Evolutionary conservation across 2,329 filamentous ascomycete species (phyloP).

Genomic region (Ceratocystis ficicola): DNA sequence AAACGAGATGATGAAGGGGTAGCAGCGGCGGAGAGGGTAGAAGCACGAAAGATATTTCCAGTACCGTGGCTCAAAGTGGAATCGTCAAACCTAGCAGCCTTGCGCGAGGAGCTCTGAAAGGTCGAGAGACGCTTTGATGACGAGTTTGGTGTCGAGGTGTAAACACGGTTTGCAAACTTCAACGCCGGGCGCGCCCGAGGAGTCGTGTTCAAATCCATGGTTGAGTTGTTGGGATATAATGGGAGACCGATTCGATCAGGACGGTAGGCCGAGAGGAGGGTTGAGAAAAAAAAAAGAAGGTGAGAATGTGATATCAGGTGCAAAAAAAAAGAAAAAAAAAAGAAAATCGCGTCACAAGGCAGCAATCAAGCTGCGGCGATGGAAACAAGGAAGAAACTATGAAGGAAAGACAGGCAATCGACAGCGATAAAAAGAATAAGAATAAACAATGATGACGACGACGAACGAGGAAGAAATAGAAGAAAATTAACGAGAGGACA

Average conservation of each 20-base stretch:
- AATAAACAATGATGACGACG: background rate
- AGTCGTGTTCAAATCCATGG: constrained; percentile 19
- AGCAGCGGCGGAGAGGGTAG: constrained; percentile 30
- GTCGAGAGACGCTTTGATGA: constrained; percentile 30
- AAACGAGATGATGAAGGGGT: constrained; percentile 31
- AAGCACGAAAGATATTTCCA: constrained; percentile 35
- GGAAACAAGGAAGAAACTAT: constrained; percentile 12
- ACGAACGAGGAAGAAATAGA: constrained; percentile 12
- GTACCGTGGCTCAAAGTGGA: constrained; percentile 30
- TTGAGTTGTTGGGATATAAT: background rate
- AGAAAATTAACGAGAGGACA: constrained; percentile 13
- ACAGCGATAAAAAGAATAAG: background rate
- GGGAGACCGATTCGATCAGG: constrained; percentile 2
- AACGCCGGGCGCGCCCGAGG: constrained; percentile 31
- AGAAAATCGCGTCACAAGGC: constrained; percentile 9
- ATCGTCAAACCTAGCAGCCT: constrained; percentile 23
- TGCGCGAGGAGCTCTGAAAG: constrained; percentile 32
- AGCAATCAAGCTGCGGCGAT: constrained; percentile 13
- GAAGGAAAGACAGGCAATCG: constrained; percentile 10
- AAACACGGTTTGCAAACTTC: constrained; percentile 35
- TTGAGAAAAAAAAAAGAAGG: constrained; percentile 1
- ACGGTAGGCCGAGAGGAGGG: background rate
- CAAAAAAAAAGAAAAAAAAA: background rate
- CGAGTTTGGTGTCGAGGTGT: constrained; percentile 26
- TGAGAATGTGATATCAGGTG: background rate